These are phyloP conservation scores for Solanum medicagineum DNA, from an alignment of 257 asterid species.

Conservation along the genomic window DNA sequence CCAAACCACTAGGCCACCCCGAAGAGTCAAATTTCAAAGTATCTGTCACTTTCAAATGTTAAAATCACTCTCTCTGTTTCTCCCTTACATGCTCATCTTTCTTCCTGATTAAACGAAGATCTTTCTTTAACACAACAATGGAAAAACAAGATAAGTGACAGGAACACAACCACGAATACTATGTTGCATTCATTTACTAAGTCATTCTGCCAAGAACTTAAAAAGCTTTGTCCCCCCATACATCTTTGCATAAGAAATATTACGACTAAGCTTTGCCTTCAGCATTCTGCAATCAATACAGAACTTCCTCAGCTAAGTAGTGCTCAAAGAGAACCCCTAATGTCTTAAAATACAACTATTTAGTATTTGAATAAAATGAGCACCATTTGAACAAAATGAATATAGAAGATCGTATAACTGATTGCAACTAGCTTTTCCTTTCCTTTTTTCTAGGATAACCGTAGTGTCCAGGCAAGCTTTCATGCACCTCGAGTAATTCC, in stretches of 20 bases:
- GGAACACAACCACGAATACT: not conserved
- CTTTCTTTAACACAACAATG: not conserved
- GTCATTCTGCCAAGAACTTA: not conserved
- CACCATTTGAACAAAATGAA: not conserved
- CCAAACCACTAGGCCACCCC: no score
- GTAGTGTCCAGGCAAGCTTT: no score
- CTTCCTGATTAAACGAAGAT: not conserved
- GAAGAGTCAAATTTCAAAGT: not conserved
- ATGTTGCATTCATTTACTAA: not conserved
- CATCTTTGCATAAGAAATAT: not conserved
- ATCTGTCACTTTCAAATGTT: not conserved
- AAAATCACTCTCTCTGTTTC: not conserved
- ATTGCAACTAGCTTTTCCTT: not conserved
- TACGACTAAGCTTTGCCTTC: not conserved
- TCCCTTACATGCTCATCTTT: not conserved
- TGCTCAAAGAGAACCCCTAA: not conserved
- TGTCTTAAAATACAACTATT: not conserved
- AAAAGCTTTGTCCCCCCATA: not conserved
- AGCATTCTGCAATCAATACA: not conserved
- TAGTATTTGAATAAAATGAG: not conserved
- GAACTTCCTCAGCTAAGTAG: not conserved
- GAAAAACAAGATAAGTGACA: not conserved
- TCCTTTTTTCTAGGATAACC: no score
- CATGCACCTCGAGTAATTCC: no score
- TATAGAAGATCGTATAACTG: not conserved